These are phyloP conservation scores for Coriolopsis trogii DNA, from an alignment of 1,284 basidiomycete genomes.

Conservation along the genomic window DNA sequence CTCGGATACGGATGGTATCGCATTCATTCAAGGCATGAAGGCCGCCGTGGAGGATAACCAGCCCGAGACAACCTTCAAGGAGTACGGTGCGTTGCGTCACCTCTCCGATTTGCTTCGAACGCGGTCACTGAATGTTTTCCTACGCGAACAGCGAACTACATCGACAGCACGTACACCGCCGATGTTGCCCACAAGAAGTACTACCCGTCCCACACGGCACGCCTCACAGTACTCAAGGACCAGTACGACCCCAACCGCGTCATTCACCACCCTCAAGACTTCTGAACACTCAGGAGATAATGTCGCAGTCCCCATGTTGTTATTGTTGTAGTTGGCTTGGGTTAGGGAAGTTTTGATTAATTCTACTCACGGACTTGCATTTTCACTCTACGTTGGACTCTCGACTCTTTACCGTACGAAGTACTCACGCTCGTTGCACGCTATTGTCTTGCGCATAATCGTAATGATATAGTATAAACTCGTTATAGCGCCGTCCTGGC, in stretches of 20 bases:
- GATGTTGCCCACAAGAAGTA: slow-evolving; percentile 9
- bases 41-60: slow-evolving; percentile 8
- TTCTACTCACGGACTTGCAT: too few species aligned
- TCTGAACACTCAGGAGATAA: too few species aligned
- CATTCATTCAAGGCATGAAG: slow-evolving; percentile 16
- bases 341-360: too few species aligned
- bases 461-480: too few species aligned
- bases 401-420: too few species aligned
- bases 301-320: too few species aligned
- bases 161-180: slow-evolving; percentile 15
- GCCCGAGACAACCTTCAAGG: slow-evolving; percentile 5
- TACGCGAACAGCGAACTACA: slow-evolving; percentile 2
- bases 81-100: not conserved
- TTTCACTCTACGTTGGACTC: too few species aligned
- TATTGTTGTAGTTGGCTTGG: too few species aligned
- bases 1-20: slow-evolving; percentile 6
- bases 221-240: slow-evolving; percentile 9
- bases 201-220: slow-evolving; percentile 9
- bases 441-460: too few species aligned
- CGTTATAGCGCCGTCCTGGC: too few species aligned
- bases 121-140: not conserved
- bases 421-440: too few species aligned
- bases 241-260: slow-evolving; percentile 13
- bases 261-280: slow-evolving; percentile 11
- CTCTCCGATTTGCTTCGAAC: not conserved